Base-by-base conservation (phyloP, 2,329 filamentous ascomycete species). In the Aspergillus felis region DNA sequence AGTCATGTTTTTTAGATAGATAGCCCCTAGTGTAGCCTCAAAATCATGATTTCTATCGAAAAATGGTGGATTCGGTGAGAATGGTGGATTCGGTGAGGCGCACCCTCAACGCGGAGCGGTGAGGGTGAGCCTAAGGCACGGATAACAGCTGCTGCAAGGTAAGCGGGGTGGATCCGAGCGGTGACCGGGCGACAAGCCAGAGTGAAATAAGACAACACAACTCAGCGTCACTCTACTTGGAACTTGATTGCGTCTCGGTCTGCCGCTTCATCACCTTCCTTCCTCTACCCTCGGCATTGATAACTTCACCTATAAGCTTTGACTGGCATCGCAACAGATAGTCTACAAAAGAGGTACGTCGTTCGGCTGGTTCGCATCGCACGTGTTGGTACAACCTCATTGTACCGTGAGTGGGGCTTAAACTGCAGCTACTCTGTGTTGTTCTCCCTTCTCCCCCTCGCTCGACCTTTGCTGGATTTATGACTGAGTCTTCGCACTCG, bases 151-250 rank as follows among this genome's bases (percentile, higher is more conserved):
- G 10, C 35, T 55, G 46, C 47, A 28, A 32, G 46, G 51, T 32
- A 24, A 46, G 63, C 59, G 62, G 63, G 64, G 65, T 57, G 56
- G 57, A 59, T 57, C 44, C 56, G 57, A 63, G 62, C 64, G 64
- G 64, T 66, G 64, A 65, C 64, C 58, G 58, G 58, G 59, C 61
- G 59, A 65, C 62, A 57, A 50, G 38, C 53, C 55, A 49, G 57
- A 41, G 57, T 54, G 51, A 58, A 61, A 66, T 63, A 64, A 64
- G 44, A 47, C 44, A 47, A 47, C 44, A 47, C 64, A 64, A 48
- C 50, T 54, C 42, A 51, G 60, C 55, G 57, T 62, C 59, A 59
- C 59, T 53, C 54, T 44, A 12, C 41, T 12, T 17, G 7, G 20
- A 4, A 25, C 3, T 25, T 3, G 24, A 25, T 25, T 25, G 24